Base-by-base conservation (phyloP, 2,329 filamentous ascomycete species). In the Alternaria gaisen region DNA sequence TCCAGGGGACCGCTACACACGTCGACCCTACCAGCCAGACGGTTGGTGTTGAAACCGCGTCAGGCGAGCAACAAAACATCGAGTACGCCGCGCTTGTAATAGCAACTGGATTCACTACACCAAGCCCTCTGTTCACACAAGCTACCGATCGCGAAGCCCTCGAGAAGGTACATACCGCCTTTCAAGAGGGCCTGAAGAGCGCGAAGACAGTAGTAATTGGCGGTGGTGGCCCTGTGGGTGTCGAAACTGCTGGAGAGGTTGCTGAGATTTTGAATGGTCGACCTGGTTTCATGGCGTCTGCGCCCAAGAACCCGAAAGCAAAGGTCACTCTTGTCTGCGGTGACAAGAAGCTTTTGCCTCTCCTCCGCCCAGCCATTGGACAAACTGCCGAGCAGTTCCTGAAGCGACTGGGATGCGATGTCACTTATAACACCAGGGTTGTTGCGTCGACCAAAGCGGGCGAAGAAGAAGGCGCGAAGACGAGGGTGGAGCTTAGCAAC, bases 1-100 rank as follows among this genome's bases (percentile, higher is more conserved):
- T 87, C 38, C 80, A 83, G 28, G 86, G 83, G 16, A 79, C 77
- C 14, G 86, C 82, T 5, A 85, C 80, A 9, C 76, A 77, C 3
- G 75, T 88, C 26, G 81, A 87, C 59, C 65, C 78, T 0, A 72
- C 77, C 8, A 74, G 68, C 3, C 82, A 84, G 51, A 83, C 76
- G 0, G 81, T 88, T 4, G 69, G 71, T 32, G 68, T 77, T 3
- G 68, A 67, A 20, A 79, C 76, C 18, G 76, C 71, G 20, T 71
- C 73, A 22, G 74, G 67, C 59, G 75, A 72, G 58, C 70, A 72
- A 42, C 67, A 68, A 44, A 67, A 65, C 9, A 69, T 87, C 26
- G 69, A 78, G 5, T 88, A 85, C 70, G 80, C 84, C 54, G 81
- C 84, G 12, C 80, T 88, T 9, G 79, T 88, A 41, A 84, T 88